phyloP scores from a whole-genome alignment of 2,329 filamentous ascomycete species.

The Calonectria pauciramosa region DNA sequence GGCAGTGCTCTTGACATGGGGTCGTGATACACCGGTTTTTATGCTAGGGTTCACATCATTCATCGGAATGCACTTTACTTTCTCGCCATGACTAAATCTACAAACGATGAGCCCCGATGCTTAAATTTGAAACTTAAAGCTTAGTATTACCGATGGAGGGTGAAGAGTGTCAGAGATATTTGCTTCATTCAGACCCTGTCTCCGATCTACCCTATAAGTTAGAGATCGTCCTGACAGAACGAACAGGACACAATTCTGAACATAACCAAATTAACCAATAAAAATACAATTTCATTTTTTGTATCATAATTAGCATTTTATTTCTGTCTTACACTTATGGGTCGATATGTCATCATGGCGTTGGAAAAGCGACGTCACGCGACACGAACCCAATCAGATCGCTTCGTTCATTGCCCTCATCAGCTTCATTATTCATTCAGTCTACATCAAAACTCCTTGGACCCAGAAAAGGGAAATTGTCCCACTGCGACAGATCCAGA shows the following conservation, averaged over 20 bases:
- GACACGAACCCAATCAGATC: background rate
- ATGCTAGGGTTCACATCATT: no score
- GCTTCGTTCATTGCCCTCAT: background rate
- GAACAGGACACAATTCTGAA: background rate
- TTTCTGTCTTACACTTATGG: background rate
- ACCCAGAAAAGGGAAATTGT: slow-evolving; percentile 39
- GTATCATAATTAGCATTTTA: background rate
- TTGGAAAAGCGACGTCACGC: background rate
- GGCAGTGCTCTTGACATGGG: no score
- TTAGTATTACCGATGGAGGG: background rate
- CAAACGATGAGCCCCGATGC: background rate
- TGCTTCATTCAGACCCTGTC: background rate
- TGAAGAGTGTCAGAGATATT: background rate
- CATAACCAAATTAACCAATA: background rate
- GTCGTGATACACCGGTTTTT: no score
- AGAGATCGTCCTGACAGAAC: background rate
- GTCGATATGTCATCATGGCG: no score
- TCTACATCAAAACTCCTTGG: slow-evolving; percentile 24
- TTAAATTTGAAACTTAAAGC: background rate
- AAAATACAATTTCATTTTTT: background rate
- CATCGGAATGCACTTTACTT: background rate
- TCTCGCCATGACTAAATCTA: background rate
- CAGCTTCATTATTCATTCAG: slow-evolving; percentile 3
- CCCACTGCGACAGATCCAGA: slow-evolving; percentile 43
- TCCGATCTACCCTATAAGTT: background rate